Base-by-base conservation (phyloP, 768 basidiomycete species). In the Lepiota venenata region DNA sequence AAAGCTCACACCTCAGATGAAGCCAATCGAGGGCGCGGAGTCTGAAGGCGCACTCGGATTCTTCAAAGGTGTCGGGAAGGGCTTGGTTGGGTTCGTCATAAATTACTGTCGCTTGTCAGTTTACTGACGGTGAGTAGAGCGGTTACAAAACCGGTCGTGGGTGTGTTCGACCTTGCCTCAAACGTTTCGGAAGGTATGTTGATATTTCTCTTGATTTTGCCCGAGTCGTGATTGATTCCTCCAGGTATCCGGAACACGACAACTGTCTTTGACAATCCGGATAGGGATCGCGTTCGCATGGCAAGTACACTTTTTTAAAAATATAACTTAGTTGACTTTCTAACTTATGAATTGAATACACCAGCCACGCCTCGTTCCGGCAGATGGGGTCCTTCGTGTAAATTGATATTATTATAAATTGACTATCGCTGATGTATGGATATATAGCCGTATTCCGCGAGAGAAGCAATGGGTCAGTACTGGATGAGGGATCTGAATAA, bases 51-150 rank as follows among this genome's bases (percentile, higher is more conserved):
- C 96, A 0, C 73, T 91, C 22, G 97, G 97, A 2, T 99, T 99
- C 72, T 93, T 98, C 79, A 98, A 97, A 69, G 97, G 97, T 10
- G 83, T 99, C 27, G 97, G 97, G 21, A 96, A 94, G 69, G 94
- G 97, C 16, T 75, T 98, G 45, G 93, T 97, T 50, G 97, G 97
- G 92, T 95, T 68, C 46, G 75, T 59, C 40, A 38, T 18, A 16
- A 41, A 18, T 25, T 51, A 16, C 35, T 36, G 32, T 49, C 37
- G 41, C 45, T 52, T 10, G 43, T 48, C 20, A 46, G 21, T 18
- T 38, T 48, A 22, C 32, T 32, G 50, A 38, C 22, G 38, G 21
- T n/a, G 36, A 39, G 12, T 62, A 94, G 94, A 14, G 88, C 83
- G 35, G 87, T 98, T 50, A 97, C 97, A 2, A 99, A 99, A 71